phyloP scores from a whole-genome alignment of 768 basidiomycete genomes.

The Mycena kentingensis region DNA sequence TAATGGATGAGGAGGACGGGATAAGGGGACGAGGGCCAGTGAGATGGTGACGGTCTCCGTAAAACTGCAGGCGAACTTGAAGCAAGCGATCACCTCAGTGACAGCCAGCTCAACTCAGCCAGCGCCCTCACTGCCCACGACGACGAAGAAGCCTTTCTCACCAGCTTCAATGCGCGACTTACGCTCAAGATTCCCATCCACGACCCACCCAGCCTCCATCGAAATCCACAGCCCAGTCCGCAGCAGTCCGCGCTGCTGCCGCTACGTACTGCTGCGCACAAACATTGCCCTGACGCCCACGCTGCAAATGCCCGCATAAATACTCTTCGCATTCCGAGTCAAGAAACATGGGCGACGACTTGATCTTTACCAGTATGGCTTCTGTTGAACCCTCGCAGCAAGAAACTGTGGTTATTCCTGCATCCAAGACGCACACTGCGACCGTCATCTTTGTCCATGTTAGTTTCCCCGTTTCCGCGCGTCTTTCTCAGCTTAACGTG shows the following conservation, averaged over 20 bases:
- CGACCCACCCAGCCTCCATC: constrained; percentile 11
- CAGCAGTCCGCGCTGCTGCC: constrained; percentile 11
- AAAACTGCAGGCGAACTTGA: not conserved
- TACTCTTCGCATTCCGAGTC: not conserved
- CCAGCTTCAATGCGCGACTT: no score
- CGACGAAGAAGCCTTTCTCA: not conserved
- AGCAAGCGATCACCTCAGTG: no score
- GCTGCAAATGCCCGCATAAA: constrained; percentile 8
- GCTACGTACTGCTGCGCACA: constrained; percentile 14
- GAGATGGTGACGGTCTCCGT: not conserved
- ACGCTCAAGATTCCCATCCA: no score
- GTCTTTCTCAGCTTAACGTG: not conserved
- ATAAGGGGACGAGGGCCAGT: constrained; percentile 1
- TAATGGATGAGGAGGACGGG: constrained; percentile 30
- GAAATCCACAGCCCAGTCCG: constrained; percentile 9
- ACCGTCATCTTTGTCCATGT: constrained; percentile 78
- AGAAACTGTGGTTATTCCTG: constrained; percentile 23
- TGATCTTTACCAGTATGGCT: not conserved
- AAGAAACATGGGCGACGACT: not conserved
- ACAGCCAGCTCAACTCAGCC: no score
- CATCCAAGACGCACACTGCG: constrained; percentile 50
- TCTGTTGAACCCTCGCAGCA: constrained; percentile 14
- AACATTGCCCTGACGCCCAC: constrained; percentile 18
- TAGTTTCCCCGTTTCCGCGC: constrained; percentile 21
- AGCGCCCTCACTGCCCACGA: not conserved